Base-by-base conservation (phyloP, 2,329 filamentous ascomycete genomes). In the Exophiala sideris region DNA sequence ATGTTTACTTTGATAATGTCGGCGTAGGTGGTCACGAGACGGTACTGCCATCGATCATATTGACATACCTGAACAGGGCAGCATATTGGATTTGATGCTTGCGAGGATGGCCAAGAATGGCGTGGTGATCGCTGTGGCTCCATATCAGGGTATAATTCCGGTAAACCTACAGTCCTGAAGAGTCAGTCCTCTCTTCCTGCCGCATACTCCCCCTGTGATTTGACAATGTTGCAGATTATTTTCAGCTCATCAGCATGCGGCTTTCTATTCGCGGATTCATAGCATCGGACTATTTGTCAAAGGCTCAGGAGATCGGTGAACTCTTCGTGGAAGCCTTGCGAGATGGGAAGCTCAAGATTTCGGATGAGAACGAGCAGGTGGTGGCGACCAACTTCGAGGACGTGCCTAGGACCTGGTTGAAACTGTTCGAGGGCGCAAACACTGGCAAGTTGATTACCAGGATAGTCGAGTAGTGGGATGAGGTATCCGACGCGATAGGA, bases 1-100 rank as follows among this genome's bases (percentile, higher is more conserved):
- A 87, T 69, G 81, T 89, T 11, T 89, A 83, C 70, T 89, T 83
- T 67, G 86, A 89, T 70, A 89, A 89, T 34, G 61, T 72, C 50
- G 61, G 60, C 11, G 52, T 55, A 45, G 52, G 51, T 52, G 14
- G 10, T n/a, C 11, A 42, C 33, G 5, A 21, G n/a, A 16, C 1
- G 8, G 14, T 11, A 32, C 7, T 33, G 8, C 46, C 47, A 12
- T 29, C 21, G 9, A 49, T 33, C 18, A 6, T 39, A 12, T 10
- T 40, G 12, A 5, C n/a, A 21, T 18, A 20, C 40, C 16, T 18
- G 16, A 18, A 18, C 12, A 57, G 55, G 56, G 62, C 24, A 11
- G 54, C 9, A 61, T 60, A 24, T 54, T 65, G 11, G 59, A 64
- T 45, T 10, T 48, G 4, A 62, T 62, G 60, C 54, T 64, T 29